Evolutionary conservation across 1,284 basidiomycete species (phyloP).

Genomic region (Cryptococcus depauperatus): DNA sequence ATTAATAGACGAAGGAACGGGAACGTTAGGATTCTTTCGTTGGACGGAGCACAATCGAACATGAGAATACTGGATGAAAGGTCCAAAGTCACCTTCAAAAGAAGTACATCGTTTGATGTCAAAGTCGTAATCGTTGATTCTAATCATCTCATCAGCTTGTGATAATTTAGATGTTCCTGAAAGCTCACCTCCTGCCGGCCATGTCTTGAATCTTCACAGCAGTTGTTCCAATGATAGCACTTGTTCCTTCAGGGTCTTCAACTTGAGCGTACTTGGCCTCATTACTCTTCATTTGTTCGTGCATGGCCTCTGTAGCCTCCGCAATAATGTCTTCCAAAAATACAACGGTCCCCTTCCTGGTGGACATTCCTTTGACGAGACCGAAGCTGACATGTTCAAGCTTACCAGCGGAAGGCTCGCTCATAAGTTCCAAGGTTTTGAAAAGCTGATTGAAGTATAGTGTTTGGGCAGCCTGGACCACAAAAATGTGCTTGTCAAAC

Average conservation of each 20-base stretch:
- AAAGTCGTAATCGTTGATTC: conserved; percentile 95
- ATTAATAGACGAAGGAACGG: conserved; percentile 57
- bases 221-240: conserved; percentile 83
- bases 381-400: conserved; percentile 91
- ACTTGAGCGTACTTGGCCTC: conserved; percentile 85
- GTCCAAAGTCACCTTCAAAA: conserved; percentile 92
- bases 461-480: conserved; percentile 90
- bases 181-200: conserved; percentile 72
- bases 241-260: conserved; percentile 75
- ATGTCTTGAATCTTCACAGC: conserved; percentile 99
- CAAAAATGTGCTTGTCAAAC: conserved; percentile 98
- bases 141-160: conserved; percentile 35
- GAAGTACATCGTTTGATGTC: conserved; percentile 92
- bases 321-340: conserved; percentile 93
- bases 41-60: conserved; percentile 87
- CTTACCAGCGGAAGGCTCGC: conserved; percentile 71
- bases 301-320: conserved; percentile 86
- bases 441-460: conserved; percentile 90
- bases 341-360: conserved; percentile 90
- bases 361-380: conserved; percentile 91
- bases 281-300: conserved; percentile 93
- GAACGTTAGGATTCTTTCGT: conserved; percentile 83
- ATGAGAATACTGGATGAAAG: conserved; percentile 94
- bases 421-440: conserved; percentile 88
- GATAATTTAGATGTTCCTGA: neutral